phyloP scores from a whole-genome alignment of 2,329 filamentous ascomycete genomes.

The Trichoderma brevicompactum region DNA sequence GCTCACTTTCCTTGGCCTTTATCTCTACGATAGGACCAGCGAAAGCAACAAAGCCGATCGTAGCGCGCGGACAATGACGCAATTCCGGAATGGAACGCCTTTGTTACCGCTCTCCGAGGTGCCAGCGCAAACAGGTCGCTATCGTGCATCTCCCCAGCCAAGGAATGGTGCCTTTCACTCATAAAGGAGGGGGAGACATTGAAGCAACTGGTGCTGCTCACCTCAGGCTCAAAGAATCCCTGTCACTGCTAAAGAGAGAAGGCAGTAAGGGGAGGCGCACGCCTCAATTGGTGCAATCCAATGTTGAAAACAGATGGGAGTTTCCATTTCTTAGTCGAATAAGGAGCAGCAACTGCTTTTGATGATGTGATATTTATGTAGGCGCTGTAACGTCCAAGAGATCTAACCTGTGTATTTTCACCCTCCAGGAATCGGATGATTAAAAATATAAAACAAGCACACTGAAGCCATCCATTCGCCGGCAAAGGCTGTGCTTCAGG shows the following conservation, averaged over 20 bases:
- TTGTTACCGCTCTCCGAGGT: constrained; percentile 69
- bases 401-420: neutral
- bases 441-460: neutral
- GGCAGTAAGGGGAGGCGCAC: neutral
- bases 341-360: neutral
- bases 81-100: constrained; percentile 44
- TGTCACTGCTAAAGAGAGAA: neutral
- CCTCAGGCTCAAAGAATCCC: neutral
- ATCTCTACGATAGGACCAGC: constrained; percentile 92
- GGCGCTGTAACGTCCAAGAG: neutral
- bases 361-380: neutral
- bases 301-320: neutral
- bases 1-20: constrained; percentile 89
- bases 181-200: neutral
- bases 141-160: constrained; percentile 34
- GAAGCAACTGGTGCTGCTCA: neutral
- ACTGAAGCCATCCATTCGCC: neutral
- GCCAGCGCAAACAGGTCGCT: constrained; percentile 33
- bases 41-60: constrained; percentile 87
- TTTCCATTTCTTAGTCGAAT: neutral
- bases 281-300: neutral
- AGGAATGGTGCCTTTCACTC: constrained; percentile 28
- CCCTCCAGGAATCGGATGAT: neutral
- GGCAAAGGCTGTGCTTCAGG: neutral
- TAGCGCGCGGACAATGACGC: constrained; percentile 69